Evolutionary conservation across 2,329 filamentous ascomycete genomes (phyloP).

Genomic region (Trichoderma sp.): DNA sequence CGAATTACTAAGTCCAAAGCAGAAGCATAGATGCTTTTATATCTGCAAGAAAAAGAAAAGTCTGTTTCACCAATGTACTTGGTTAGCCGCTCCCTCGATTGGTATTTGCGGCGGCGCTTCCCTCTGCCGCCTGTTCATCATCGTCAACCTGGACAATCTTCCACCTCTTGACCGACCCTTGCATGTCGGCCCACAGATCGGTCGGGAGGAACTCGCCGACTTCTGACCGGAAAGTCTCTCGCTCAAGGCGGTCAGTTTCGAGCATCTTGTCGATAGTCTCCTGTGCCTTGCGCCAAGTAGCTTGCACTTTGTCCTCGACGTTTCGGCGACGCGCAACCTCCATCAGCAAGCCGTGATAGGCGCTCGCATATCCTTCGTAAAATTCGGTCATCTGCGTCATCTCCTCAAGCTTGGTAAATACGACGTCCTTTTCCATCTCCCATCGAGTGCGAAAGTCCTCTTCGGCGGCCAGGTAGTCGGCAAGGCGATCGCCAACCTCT

Average conservation of each 20-base stretch:
- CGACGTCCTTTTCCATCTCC: conserved; percentile 69
- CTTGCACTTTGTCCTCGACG: conserved; percentile 70
- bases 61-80: not conserved
- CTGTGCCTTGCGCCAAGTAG: conserved; percentile 73
- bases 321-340: conserved; percentile 75
- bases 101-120: not conserved
- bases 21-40: not conserved
- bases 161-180: conserved; percentile 54
- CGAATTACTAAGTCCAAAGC: not conserved
- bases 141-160: conserved; percentile 43
- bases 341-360: conserved; percentile 80
- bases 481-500: conserved; percentile 63
- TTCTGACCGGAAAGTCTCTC: conserved; percentile 76
- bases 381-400: conserved; percentile 76
- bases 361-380: conserved; percentile 80
- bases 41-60: not conserved
- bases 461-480: conserved; percentile 62
- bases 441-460: conserved; percentile 64
- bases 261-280: conserved; percentile 73
- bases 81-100: not conserved
- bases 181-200: conserved; percentile 81
- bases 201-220: conserved; percentile 83
- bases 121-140: conserved; percentile 3
- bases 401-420: conserved; percentile 68
- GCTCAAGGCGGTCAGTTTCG: conserved; percentile 66